phyloP scores from a whole-genome alignment of 306 rosid species.

The Amphicarpaea edgeworthii region DNA sequence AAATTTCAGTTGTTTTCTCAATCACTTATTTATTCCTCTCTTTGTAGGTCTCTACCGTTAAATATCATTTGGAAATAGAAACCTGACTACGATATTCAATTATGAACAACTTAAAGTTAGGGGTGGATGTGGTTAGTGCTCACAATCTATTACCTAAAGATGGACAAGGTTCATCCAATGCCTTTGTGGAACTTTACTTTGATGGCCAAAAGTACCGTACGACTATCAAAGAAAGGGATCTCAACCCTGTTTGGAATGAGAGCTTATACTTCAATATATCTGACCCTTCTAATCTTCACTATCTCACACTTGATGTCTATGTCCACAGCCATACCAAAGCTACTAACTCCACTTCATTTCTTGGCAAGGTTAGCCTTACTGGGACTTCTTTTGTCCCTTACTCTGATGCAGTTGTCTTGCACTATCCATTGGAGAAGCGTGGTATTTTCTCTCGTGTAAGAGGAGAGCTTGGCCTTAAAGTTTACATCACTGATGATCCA shows the following conservation, averaged over 20 bases:
- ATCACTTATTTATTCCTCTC: slow-evolving; percentile 16
- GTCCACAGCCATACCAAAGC: slow-evolving; percentile 62
- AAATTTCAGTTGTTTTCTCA: slow-evolving; percentile 30
- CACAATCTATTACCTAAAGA: slow-evolving; percentile 90
- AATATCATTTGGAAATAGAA: slow-evolving; percentile 32
- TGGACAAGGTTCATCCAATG: slow-evolving; percentile 80
- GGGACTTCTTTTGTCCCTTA: slow-evolving; percentile 85
- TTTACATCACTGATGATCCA: slow-evolving; percentile 66
- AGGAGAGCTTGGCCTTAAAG: slow-evolving; percentile 85
- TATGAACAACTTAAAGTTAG: slow-evolving; percentile 79
- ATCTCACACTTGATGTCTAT: slow-evolving; percentile 73
- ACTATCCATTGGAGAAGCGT: slow-evolving; percentile 81
- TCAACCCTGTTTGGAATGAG: slow-evolving; percentile 89
- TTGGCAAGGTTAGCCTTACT: slow-evolving; percentile 71
- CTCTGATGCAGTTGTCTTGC: slow-evolving; percentile 86
- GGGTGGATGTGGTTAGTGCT: slow-evolving; percentile 80
- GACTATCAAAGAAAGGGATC: slow-evolving; percentile 79
- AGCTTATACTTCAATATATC: slow-evolving; percentile 82
- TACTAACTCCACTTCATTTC: slow-evolving; percentile 68
- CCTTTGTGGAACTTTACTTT: slow-evolving; percentile 78
- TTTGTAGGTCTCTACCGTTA: slow-evolving; percentile 45
- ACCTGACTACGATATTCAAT: slow-evolving; percentile 29
- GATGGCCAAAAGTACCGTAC: slow-evolving; percentile 81
- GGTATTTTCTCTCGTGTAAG: slow-evolving; percentile 78
- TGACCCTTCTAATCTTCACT: slow-evolving; percentile 76